Percentiles rank a stretch among this genome's conserved stretches.
These are phyloP conservation scores for Taiozyma sp. DNA, from an alignment of 1,139 yeast species.

Conservation along the genomic window DNA sequence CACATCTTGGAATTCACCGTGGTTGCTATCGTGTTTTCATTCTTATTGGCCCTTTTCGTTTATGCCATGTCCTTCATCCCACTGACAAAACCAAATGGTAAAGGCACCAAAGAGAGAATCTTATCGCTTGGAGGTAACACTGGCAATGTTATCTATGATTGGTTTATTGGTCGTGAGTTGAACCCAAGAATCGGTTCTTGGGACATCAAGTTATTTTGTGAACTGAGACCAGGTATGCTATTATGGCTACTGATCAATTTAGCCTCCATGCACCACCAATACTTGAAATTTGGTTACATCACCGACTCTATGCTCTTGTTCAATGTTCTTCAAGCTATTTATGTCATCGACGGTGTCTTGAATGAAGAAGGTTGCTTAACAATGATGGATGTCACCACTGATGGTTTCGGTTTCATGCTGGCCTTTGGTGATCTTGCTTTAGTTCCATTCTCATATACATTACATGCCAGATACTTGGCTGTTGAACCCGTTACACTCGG, in stretches of 20 bases:
- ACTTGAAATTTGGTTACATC: conserved; percentile 50
- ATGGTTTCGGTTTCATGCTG: conserved; percentile 96
- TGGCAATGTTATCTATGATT: conserved; percentile 70
- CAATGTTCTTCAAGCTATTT: conserved; percentile 66
- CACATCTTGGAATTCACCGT: conserved; percentile 62
- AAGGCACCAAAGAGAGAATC: conserved; percentile 57
- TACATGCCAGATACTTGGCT: conserved; percentile 80
- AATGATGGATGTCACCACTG: conserved; percentile 95
- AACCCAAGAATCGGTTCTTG: conserved; percentile 84
- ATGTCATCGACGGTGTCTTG: conserved; percentile 85
- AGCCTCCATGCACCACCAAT: conserved; percentile 79
- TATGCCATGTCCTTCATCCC: conserved; percentile 67
- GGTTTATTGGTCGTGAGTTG: conserved; percentile 96
- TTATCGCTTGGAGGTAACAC: conserved; percentile 87
- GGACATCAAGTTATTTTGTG: conserved; percentile 90
- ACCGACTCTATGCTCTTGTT: conserved; percentile 72
- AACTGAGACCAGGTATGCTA: conserved; percentile 90
- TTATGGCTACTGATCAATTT: conserved; percentile 79
- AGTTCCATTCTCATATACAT: conserved; percentile 89
- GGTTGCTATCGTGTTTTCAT: conserved; percentile 59
- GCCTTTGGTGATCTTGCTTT: conserved; percentile 90
- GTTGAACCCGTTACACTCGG: conserved; percentile 61
- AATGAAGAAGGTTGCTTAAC: conserved; percentile 86
- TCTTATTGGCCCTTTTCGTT: conserved; percentile 55
- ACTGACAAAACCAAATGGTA: conserved; percentile 41